phyloP scores from a whole-genome alignment of 495 filamentous ascomycete genomes.

The Aspergillus conjunctus region DNA sequence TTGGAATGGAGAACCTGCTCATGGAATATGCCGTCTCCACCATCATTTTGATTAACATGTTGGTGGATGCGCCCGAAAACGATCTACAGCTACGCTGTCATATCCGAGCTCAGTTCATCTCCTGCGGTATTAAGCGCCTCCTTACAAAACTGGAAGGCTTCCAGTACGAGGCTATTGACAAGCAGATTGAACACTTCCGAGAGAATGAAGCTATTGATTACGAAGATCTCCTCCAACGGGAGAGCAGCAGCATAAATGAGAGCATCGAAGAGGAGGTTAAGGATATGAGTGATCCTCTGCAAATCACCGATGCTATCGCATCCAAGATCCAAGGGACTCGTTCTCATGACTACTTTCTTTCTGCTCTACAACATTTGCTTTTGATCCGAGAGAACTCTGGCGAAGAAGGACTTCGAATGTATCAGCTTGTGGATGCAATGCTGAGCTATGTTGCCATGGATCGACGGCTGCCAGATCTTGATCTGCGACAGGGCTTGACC shows the following conservation, averaged over 20 bases:
- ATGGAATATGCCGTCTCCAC: constrained; percentile 99
- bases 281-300: constrained; percentile 89
- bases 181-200: constrained; percentile 92
- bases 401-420: constrained; percentile 93
- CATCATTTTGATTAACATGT: constrained; percentile 93
- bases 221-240: constrained; percentile 91
- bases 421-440: constrained; percentile 97
- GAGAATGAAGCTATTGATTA: constrained; percentile 97
- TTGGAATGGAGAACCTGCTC: constrained; percentile 97
- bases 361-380: constrained; percentile 91
- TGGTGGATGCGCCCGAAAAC: constrained; percentile 85
- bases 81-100: constrained; percentile 92
- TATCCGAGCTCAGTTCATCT: constrained; percentile 93
- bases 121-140: constrained; percentile 93
- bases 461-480: constrained; percentile 90
- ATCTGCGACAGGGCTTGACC: constrained; percentile 94
- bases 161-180: constrained; percentile 97
- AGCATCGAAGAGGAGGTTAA: constrained; percentile 87
- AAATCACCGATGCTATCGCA: constrained; percentile 93
- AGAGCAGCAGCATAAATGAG: constrained; percentile 87
- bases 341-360: constrained; percentile 93
- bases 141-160: constrained; percentile 97
- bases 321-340: constrained; percentile 79
- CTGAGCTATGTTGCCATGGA: constrained; percentile 99
- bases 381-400: constrained; percentile 90